Evolutionary conservation across 331 rosid genomes (phyloP).

Genomic region (Spiraea crenata): DNA sequence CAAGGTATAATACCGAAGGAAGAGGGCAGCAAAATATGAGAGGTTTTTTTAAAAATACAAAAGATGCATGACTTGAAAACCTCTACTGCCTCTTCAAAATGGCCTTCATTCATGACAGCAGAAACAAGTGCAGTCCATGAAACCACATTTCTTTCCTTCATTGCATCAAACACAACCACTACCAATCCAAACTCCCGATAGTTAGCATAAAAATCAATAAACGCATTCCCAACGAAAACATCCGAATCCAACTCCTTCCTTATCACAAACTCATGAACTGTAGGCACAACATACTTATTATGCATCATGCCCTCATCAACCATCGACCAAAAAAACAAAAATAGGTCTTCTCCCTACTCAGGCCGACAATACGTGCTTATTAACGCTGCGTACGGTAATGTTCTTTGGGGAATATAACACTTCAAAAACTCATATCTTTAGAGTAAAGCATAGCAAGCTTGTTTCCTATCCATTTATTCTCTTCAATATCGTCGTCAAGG

Average conservation of each 20-base stretch:
- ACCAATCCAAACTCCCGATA: constrained; percentile 42
- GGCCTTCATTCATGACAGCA: constrained; percentile 40
- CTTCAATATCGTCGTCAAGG: constrained; percentile 19
- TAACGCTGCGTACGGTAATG: constrained; percentile 18
- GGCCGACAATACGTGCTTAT: constrained; percentile 33
- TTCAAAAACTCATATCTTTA: constrained; percentile 22
- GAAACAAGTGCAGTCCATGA: constrained; percentile 49
- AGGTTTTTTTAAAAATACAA: too few relatives aligned
- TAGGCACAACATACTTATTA: constrained; percentile 40
- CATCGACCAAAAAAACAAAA: constrained; percentile 35
- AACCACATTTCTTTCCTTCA: constrained; percentile 44
- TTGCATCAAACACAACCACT: constrained; percentile 32
- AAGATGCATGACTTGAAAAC: constrained; percentile 34
- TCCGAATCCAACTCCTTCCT: constrained; percentile 33
- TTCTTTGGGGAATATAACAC: constrained; percentile 30
- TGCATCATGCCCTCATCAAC: constrained; percentile 39
- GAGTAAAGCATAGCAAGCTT: constrained; percentile 20
- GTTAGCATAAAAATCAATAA: constrained; percentile 38
- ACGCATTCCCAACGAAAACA: constrained; percentile 43
- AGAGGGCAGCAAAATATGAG: too few relatives aligned
- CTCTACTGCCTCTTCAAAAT: constrained; percentile 35
- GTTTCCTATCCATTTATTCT: constrained; percentile 20
- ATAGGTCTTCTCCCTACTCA: constrained; percentile 37
- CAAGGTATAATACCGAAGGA: too few relatives aligned
- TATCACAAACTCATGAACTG: constrained; percentile 37